Evolutionary conservation across 2,329 filamentous ascomycete species (phyloP).

Genomic region (Anisogramma anomala): DNA sequence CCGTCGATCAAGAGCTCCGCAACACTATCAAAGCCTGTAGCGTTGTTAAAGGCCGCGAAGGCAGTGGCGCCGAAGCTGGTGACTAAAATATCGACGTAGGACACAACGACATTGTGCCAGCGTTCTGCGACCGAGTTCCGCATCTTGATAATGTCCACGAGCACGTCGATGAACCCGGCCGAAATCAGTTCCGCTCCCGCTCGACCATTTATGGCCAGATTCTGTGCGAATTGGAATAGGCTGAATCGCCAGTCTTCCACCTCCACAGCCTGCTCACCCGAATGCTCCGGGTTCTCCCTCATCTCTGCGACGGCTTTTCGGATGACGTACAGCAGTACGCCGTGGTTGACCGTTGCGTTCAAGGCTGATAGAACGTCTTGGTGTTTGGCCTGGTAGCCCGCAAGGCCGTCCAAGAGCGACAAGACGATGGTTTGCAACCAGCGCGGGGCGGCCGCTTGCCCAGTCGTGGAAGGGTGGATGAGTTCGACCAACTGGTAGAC

Average conservation of each 20-base stretch:
- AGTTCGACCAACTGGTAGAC: conserved; percentile 87
- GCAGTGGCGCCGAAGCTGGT: conserved; percentile 68
- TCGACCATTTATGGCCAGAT: conserved; percentile 62
- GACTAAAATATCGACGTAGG: conserved; percentile 79
- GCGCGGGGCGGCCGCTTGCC: conserved; percentile 54
- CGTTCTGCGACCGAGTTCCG: conserved; percentile 73
- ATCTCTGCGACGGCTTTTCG: conserved; percentile 83
- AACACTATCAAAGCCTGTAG: conserved; percentile 78
- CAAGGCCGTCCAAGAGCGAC: conserved; percentile 71
- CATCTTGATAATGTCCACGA: conserved; percentile 78
- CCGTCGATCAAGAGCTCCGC: conserved; percentile 77
- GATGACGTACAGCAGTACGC: conserved; percentile 84
- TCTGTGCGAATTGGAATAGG: conserved; percentile 76
- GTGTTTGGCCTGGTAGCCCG: conserved; percentile 63
- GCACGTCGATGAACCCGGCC: conserved; percentile 77
- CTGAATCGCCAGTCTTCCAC: conserved; percentile 83
- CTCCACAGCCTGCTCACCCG: conserved; percentile 49
- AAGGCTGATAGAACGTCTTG: conserved; percentile 81
- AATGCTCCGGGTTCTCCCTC: conserved; percentile 44
- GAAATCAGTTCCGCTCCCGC: conserved; percentile 76
- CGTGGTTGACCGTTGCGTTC: conserved; percentile 92
- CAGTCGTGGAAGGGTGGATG: conserved; percentile 69
- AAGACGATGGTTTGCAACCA: conserved; percentile 75
- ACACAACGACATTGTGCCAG: conserved; percentile 71
- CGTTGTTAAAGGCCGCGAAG: conserved; percentile 69